Conservation (phyloP, 2,329 filamentous ascomycete species). For the Fusarium sp. region DNA sequence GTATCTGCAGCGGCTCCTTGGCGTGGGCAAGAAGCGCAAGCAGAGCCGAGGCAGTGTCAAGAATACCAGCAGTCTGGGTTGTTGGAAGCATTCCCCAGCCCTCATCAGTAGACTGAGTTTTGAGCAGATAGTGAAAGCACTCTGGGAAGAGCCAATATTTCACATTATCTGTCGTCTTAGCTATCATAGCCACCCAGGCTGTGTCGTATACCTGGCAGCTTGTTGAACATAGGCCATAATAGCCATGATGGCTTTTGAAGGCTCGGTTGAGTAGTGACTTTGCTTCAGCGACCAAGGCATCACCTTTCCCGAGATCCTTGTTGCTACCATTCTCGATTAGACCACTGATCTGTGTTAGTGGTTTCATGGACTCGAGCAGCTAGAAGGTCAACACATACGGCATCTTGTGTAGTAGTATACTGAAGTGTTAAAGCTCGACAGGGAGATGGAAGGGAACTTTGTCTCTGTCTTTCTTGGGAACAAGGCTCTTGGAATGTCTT, state of each 20-base stretch:
- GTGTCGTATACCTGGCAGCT: conserved; percentile 11
- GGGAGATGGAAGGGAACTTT: too few relatives aligned
- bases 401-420: background rate
- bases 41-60: background rate
- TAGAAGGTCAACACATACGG: background rate
- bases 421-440: background rate
- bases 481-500: too few relatives aligned
- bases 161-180: background rate
- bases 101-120: background rate
- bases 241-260: background rate
- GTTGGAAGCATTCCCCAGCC: background rate
- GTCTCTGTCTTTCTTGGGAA: background rate
- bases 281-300: background rate
- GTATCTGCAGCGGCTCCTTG: background rate
- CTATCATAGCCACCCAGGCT: conserved; percentile 8
- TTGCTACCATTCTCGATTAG: rapidly evolving
- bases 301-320: rapidly evolving
- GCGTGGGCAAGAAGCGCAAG: background rate
- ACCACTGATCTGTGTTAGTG: rapidly evolving
- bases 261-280: background rate
- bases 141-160: conserved; percentile 1
- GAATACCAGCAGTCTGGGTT: background rate
- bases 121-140: background rate
- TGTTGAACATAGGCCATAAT: background rate
- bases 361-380: rapidly evolving